Evolutionary conservation across 352 stramenopile genomes (phyloP).

Genomic region (Pythium pyrilobum): DNA sequence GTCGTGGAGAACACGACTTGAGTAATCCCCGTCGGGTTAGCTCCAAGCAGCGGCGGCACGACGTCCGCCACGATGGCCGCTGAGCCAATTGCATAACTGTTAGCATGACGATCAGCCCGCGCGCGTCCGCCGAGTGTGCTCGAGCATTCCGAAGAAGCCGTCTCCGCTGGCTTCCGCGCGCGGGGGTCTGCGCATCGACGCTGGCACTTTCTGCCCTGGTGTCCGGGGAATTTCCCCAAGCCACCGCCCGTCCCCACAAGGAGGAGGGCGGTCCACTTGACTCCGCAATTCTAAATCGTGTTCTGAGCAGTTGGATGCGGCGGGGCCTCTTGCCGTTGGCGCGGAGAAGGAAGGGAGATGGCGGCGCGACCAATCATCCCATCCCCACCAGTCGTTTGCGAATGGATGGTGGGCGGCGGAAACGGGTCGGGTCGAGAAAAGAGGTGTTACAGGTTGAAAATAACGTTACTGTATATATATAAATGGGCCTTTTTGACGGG

Average conservation of each 20-base stretch:
- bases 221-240: constrained; percentile 91
- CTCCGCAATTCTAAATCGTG: constrained; percentile 92
- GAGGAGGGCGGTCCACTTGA: constrained; percentile 58
- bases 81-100: constrained; percentile 92
- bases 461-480: no score
- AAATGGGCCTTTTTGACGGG: no score
- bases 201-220: constrained; percentile 84
- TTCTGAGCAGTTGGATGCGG: constrained; percentile 39
- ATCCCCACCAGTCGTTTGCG: constrained; percentile 16
- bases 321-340: constrained; percentile 1
- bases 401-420: constrained; percentile 10
- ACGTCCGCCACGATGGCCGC: constrained; percentile 42
- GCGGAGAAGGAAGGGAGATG: not conserved
- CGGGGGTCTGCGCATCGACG: constrained; percentile 78
- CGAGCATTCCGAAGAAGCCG: constrained; percentile 4
- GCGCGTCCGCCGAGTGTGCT: constrained; percentile 34
- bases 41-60: constrained; percentile 62
- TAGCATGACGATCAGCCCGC: constrained; percentile 89
- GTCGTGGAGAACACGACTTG: constrained; percentile 91
- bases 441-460: no score
- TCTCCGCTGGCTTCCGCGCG: constrained; percentile 61
- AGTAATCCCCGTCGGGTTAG: constrained; percentile 91
- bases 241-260: constrained; percentile 23
- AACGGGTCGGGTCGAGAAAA: constrained; percentile 8
- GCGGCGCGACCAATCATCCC: not conserved